Conservation (phyloP, 441 rosid genomes). For the Geranium incanum region DNA sequence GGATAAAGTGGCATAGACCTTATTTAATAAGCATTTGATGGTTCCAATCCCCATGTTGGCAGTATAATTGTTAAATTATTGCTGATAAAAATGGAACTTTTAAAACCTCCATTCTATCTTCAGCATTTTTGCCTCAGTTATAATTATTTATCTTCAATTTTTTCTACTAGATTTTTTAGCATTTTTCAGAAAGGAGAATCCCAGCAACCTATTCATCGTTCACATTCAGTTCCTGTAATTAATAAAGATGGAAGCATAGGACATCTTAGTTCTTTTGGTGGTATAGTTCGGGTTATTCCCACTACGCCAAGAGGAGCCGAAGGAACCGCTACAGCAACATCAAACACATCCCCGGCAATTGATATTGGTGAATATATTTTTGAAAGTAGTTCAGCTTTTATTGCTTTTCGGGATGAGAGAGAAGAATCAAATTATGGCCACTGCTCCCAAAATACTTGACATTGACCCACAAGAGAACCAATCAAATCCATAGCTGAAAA, state of each 20-base stretch:
- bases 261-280: constrained; percentile 46
- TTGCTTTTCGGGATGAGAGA: no score
- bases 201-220: constrained; percentile 59
- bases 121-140: no score
- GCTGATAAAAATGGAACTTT: no score
- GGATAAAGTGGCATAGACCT: no score
- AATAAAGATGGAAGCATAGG: constrained; percentile 49
- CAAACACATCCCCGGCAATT: constrained; percentile 33
- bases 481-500: no score
- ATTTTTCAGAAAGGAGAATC: constrained; percentile 48
- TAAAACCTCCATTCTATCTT: no score
- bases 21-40: no score
- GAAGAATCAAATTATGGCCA: no score
- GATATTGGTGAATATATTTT: constrained; percentile 40
- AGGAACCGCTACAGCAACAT: constrained; percentile 24
- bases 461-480: no score
- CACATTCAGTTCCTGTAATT: constrained; percentile 75
- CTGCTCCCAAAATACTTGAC: no score
- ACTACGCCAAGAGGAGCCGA: constrained; percentile 52
- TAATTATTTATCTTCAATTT: constrained; percentile 8
- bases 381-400: not conserved
- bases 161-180: constrained; percentile 20
- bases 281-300: constrained; percentile 64
- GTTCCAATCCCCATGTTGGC: no score
- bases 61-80: no score